Conservation (phyloP, 495 filamentous ascomycete species). For the Acidomyces sp. region DNA sequence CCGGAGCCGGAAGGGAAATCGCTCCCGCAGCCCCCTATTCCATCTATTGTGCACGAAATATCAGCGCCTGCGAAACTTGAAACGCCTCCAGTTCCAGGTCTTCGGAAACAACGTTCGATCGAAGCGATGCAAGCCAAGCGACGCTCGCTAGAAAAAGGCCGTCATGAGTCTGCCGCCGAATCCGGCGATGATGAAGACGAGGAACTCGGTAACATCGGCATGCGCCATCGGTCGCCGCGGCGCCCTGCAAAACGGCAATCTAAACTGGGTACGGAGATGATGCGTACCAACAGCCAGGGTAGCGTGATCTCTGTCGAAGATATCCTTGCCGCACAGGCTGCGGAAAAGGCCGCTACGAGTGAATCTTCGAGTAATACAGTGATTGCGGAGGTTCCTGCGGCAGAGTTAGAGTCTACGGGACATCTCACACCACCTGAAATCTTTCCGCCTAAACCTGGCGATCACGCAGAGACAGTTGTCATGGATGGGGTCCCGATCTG, state of each 20-base stretch:
- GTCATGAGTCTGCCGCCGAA: slow-evolving; percentile 67
- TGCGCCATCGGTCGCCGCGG: slow-evolving; percentile 45
- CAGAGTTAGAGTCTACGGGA: slow-evolving; percentile 16
- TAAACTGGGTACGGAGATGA: slow-evolving; percentile 87
- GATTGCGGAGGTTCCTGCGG: slow-evolving; percentile 20
- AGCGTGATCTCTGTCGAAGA: slow-evolving; percentile 50
- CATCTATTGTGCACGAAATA: slow-evolving; percentile 41
- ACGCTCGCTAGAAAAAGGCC: slow-evolving; percentile 60
- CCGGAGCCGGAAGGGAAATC: slow-evolving; percentile 12
- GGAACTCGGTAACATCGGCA: slow-evolving; percentile 51
- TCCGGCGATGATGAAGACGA: slow-evolving; percentile 92
- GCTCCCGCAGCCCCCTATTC: slow-evolving; percentile 32
- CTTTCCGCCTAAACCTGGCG: slow-evolving; percentile 28
- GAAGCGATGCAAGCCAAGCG: slow-evolving; percentile 68
- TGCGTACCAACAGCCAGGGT: slow-evolving; percentile 84
- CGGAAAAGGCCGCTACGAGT: slow-evolving; percentile 11
- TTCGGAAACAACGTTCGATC: slow-evolving; percentile 59
- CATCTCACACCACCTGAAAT: slow-evolving; percentile 33
- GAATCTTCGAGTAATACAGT: slow-evolving; percentile 14
- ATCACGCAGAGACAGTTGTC: slow-evolving; percentile 29
- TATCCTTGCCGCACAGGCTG: slow-evolving; percentile 22
- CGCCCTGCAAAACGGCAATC: slow-evolving; percentile 39
- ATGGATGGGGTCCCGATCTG: slow-evolving; percentile 20
- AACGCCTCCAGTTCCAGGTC: slow-evolving; percentile 30
- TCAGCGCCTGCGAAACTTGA: slow-evolving; percentile 58